Conservation (phyloP, 371 early-diverging fungal species). For the Mortierella sp. region DNA sequence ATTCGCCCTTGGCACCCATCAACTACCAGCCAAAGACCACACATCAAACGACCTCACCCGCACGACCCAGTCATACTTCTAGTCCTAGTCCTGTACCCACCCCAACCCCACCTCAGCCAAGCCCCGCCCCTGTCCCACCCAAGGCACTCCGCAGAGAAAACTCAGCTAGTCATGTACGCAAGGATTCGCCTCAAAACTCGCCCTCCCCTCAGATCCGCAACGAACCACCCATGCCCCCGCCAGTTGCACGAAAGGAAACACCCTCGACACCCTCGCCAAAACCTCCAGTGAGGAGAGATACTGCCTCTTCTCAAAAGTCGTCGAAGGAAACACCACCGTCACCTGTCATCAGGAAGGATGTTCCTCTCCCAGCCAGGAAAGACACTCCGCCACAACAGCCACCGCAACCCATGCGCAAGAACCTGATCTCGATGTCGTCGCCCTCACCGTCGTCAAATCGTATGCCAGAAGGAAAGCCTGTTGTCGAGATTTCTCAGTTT, state of each 20-base stretch:
- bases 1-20: conserved; percentile 35
- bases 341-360: conserved; percentile 28
- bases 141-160: conserved; percentile 41
- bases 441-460: conserved; percentile 23
- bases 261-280: conserved; percentile 27
- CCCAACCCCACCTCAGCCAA: conserved; percentile 7
- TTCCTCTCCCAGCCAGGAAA: conserved; percentile 20
- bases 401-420: conserved; percentile 44
- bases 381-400: conserved; percentile 28
- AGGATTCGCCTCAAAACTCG: conserved; percentile 17
- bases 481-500: conserved; percentile 56
- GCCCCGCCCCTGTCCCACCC: conserved; percentile 28
- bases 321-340: conserved; percentile 41
- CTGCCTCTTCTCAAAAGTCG: conserved; percentile 38
- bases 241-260: conserved; percentile 26
- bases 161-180: conserved; percentile 33
- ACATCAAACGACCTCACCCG: conserved; percentile 20
- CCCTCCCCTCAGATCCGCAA: conserved; percentile 38
- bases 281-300: conserved; percentile 43
- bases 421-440: conserved; percentile 38
- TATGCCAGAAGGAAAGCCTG: conserved; percentile 21
- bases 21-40: conserved; percentile 44
- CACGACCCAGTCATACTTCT: conserved; percentile 21
- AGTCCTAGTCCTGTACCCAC: conserved; percentile 12
- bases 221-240: conserved; percentile 34